A percentile compares a stretch with the other conserved stretches of the same genome.
Conservation (phyloP, 1,139 yeast species). For the Saccharomyces hybrid region DNA sequence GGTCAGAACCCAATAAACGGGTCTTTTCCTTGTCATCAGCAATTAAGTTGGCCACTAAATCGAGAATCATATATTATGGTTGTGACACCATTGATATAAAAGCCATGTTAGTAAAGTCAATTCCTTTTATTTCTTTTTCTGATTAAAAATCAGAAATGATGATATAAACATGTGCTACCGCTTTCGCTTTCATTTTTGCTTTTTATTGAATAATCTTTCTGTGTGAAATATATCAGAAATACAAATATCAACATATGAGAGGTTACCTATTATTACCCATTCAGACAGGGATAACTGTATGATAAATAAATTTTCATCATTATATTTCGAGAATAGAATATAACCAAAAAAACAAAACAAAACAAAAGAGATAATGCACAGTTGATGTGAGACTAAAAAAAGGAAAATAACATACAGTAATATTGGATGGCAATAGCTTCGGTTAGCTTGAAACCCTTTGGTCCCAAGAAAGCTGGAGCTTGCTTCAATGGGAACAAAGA, state of each 20-base stretch:
- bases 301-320: slow-evolving; percentile 11
- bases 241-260: slow-evolving; percentile 17
- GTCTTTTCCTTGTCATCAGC: slow-evolving; percentile 23
- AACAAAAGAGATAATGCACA: neutral
- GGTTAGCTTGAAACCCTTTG: slow-evolving; percentile 69
- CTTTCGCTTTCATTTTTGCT: neutral
- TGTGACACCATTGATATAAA: neutral
- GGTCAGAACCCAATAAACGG: slow-evolving; percentile 48
- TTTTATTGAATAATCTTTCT: neutral
- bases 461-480: slow-evolving; percentile 73
- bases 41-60: slow-evolving; percentile 17
- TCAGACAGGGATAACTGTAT: slow-evolving; percentile 25
- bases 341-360: slow-evolving; percentile 14
- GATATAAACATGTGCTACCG: neutral
- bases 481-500: slow-evolving; percentile 61
- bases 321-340: slow-evolving; percentile 12
- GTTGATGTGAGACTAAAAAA: neutral
- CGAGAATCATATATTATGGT: neutral
- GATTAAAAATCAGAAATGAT: no score
- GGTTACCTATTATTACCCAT: slow-evolving; percentile 17
- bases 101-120: slow-evolving; percentile 1
- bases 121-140: neutral
- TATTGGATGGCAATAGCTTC: slow-evolving; percentile 67
- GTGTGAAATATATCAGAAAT: slow-evolving; percentile 10
- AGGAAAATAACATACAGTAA: slow-evolving; percentile 25